Conservation (phyloP, 2,329 filamentous ascomycete species). For the Verticillium nubilum region DNA sequence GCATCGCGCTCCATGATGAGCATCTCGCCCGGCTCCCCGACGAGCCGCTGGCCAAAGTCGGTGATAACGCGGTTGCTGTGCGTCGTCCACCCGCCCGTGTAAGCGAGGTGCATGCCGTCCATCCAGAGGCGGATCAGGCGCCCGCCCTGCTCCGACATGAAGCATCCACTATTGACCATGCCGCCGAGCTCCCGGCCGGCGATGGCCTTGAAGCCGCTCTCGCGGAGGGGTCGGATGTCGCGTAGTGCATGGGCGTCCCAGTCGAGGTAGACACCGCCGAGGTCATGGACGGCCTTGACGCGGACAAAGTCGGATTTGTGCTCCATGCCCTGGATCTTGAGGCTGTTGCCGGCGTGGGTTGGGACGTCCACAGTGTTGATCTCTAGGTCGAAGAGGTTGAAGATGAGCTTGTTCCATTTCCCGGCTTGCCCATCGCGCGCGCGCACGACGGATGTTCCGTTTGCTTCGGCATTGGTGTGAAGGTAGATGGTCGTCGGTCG, state of each 20-base stretch:
- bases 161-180: constrained; percentile 15
- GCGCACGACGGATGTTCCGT: constrained; percentile 3
- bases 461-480: constrained; percentile 18
- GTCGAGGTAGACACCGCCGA: constrained; percentile 19
- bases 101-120: constrained; percentile 19
- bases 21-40: constrained; percentile 15
- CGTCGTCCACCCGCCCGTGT: constrained; percentile 20
- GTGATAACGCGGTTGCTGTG: constrained; percentile 21
- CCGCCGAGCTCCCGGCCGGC: constrained; percentile 11
- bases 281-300: constrained; percentile 12
- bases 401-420: constrained; percentile 18
- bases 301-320: constrained; percentile 8
- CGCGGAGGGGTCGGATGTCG: constrained; percentile 2
- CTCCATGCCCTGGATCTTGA: not conserved
- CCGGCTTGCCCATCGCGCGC: constrained; percentile 8
- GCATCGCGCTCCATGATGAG: constrained; percentile 18
- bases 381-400: constrained; percentile 14
- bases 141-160: constrained; percentile 15
- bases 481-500: constrained; percentile 17
- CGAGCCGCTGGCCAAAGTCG: constrained; percentile 42
- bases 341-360: not conserved
- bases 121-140: constrained; percentile 14
- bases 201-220: constrained; percentile 11
- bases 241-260: constrained; percentile 12
- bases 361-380: constrained; percentile 6